phyloP scores from a whole-genome alignment of 805 yeast genomes.

The Saturnispora serradocipensis region DNA sequence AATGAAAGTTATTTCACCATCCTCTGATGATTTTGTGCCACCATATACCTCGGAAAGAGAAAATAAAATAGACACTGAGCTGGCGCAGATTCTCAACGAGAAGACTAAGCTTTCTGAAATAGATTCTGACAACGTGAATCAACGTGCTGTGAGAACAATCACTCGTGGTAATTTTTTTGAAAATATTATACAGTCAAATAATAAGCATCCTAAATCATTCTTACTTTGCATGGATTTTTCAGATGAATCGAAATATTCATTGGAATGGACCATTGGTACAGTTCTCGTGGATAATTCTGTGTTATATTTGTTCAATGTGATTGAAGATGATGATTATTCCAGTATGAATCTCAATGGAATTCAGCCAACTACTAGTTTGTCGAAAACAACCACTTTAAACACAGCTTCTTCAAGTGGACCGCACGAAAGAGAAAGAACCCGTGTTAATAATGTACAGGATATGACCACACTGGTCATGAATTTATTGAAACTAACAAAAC shows the following conservation, averaged over 20 bases:
- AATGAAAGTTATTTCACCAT: slow-evolving; percentile 41
- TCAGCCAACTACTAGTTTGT: slow-evolving; percentile 17
- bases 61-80: slow-evolving; percentile 51
- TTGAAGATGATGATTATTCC: slow-evolving; percentile 35
- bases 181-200: slow-evolving; percentile 21
- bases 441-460: slow-evolving; percentile 35
- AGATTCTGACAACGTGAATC: slow-evolving; percentile 41
- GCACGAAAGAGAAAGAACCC: slow-evolving; percentile 27
- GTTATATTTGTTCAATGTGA: slow-evolving; percentile 57
- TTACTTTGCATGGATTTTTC: slow-evolving; percentile 75
- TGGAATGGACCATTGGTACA: slow-evolving; percentile 85
- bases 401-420: slow-evolving; percentile 5
- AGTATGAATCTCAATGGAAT: slow-evolving; percentile 30
- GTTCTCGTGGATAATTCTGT: slow-evolving; percentile 77
- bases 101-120: slow-evolving; percentile 46
- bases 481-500: slow-evolving; percentile 52
- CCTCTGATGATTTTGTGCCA: slow-evolving; percentile 28
- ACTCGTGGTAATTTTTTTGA: slow-evolving; percentile 61
- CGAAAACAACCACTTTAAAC: slow-evolving; percentile 1
- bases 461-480: slow-evolving; percentile 32
- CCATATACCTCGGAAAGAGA: slow-evolving; percentile 65
- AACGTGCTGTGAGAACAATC: slow-evolving; percentile 59
- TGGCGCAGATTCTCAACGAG: slow-evolving; percentile 46
- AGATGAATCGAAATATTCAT: slow-evolving; percentile 72
- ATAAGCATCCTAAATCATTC: slow-evolving; percentile 42